Conservation (phyloP, 352 stramenopile genomes). For the Plasmopara halstedii region DNA sequence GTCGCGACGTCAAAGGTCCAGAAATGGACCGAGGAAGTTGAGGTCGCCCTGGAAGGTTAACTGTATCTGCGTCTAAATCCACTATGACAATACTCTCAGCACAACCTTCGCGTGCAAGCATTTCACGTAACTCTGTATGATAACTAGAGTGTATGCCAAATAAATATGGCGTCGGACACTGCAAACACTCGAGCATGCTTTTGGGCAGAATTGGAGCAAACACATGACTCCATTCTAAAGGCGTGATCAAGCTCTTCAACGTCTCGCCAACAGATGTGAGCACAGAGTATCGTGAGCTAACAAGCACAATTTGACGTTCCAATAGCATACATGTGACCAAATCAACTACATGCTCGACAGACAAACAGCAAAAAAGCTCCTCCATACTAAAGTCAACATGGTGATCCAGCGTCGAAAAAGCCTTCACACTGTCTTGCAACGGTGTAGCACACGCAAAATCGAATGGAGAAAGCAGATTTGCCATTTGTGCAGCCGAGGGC, state of each 20-base stretch:
- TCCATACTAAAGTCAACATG: slow-evolving; percentile 80
- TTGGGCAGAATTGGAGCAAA: slow-evolving; percentile 77
- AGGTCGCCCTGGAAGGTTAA: slow-evolving; percentile 34
- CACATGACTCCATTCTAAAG: slow-evolving; percentile 80
- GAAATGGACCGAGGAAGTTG: slow-evolving; percentile 42
- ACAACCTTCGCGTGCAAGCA: slow-evolving; percentile 67
- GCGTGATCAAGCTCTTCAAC: slow-evolving; percentile 65
- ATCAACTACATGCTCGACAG: slow-evolving; percentile 55
- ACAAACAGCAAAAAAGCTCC: slow-evolving; percentile 73
- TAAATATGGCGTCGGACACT: slow-evolving; percentile 80
- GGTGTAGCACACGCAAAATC: slow-evolving; percentile 36
- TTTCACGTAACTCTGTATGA: slow-evolving; percentile 51
- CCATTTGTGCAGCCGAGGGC: slow-evolving; percentile 47
- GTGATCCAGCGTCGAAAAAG: slow-evolving; percentile 40
- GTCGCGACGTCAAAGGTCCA: slow-evolving; percentile 28
- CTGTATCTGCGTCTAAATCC: slow-evolving; percentile 57
- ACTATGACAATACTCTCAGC: slow-evolving; percentile 64
- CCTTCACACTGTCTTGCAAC: slow-evolving; percentile 20
- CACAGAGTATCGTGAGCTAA: slow-evolving; percentile 75
- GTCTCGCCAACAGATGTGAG: slow-evolving; percentile 74
- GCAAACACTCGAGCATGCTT: slow-evolving; percentile 74
- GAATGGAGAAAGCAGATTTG: slow-evolving; percentile 51
- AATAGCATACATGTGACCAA: slow-evolving; percentile 70
- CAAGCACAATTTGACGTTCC: slow-evolving; percentile 68
- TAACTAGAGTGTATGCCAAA: slow-evolving; percentile 81